phyloP scores from a whole-genome alignment of 345 rosid species.

The Dipteronia dyeriana region DNA sequence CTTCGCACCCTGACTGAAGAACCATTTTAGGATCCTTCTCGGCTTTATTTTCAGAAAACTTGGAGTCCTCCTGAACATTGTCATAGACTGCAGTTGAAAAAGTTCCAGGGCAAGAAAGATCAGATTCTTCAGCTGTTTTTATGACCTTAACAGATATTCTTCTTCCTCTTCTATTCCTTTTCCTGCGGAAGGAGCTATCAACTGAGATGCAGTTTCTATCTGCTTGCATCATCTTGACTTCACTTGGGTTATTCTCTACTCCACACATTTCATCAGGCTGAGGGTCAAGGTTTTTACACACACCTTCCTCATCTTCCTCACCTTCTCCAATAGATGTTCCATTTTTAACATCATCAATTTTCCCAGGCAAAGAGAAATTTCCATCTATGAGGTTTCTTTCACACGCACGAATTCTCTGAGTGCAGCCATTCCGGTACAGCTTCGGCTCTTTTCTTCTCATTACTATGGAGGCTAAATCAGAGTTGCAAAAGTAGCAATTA shows the following conservation, averaged over 20 bases:
- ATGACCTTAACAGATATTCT: constrained; percentile 21
- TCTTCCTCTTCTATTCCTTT: constrained; percentile 44
- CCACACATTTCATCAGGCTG: constrained; percentile 24
- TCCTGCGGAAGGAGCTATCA: constrained; percentile 28
- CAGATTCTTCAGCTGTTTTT: constrained; percentile 23
- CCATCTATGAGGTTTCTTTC: constrained; percentile 43
- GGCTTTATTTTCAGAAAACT: constrained; percentile 23
- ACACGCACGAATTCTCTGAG: constrained; percentile 62
- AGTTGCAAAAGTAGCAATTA: constrained; percentile 46
- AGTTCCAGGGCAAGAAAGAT: constrained; percentile 15
- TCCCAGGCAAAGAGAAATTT: constrained; percentile 36
- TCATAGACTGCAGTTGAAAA: constrained; percentile 15
- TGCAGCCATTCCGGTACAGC: constrained; percentile 46
- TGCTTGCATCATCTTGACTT: constrained; percentile 25
- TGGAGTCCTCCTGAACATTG: constrained; percentile 24
- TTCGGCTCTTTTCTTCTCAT: constrained; percentile 66
- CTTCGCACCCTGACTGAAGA: constrained; percentile 28
- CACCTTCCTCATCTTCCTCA: constrained; percentile 29
- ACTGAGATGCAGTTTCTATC: constrained; percentile 15
- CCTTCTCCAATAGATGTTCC: constrained; percentile 20
- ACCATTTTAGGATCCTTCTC: constrained; percentile 29
- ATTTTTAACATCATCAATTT: constrained; percentile 32
- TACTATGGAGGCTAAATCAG: constrained; percentile 67
- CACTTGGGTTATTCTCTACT: constrained; percentile 27
- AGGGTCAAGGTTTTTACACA: constrained; percentile 11